A percentile compares a stretch with the other conserved stretches of the same genome.
Evolutionary conservation across 2,329 filamentous ascomycete genomes (phyloP).

Genomic region (Phaeosphaeriaceae sp.): DNA sequence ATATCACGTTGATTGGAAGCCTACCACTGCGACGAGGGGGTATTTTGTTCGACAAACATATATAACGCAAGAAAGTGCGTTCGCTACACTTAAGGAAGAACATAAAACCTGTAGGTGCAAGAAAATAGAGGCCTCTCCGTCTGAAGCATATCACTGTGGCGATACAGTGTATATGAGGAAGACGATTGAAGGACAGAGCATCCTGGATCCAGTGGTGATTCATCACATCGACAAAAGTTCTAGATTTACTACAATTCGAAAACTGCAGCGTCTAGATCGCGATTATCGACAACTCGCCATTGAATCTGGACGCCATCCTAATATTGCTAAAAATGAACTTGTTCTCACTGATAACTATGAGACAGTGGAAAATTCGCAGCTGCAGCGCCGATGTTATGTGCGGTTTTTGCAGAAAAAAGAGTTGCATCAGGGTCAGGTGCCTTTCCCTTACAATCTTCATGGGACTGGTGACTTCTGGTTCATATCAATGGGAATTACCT

Average conservation of each 20-base stretch:
- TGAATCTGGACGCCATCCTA: constrained; percentile 24
- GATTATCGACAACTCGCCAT: constrained; percentile 45
- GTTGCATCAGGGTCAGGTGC: constrained; percentile 49
- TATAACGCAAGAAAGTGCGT: constrained; percentile 64
- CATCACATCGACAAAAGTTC: constrained; percentile 45
- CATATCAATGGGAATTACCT: constrained; percentile 53
- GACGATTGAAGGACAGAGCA: constrained; percentile 30
- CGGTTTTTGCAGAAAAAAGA: constrained; percentile 58
- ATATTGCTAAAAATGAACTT: constrained; percentile 61
- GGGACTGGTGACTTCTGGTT: constrained; percentile 73
- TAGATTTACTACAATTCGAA: constrained; percentile 55
- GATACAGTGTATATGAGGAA: constrained; percentile 64
- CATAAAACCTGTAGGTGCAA: constrained; percentile 63
- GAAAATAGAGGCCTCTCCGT: constrained; percentile 15
- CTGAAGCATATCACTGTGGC: constrained; percentile 54
- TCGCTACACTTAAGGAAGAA: constrained; percentile 61
- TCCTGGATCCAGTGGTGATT: constrained; percentile 68
- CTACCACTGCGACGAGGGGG: constrained; percentile 50
- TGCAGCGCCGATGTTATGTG: constrained; percentile 66
- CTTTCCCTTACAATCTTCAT: constrained; percentile 67
- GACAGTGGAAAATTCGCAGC: constrained; percentile 44
- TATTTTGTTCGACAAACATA: constrained; percentile 78
- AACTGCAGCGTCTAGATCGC: constrained; percentile 57
- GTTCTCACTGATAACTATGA: constrained; percentile 60
- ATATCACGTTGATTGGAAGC: constrained; percentile 64